phyloP scores from a whole-genome alignment of 2,329 filamentous ascomycete genomes.

The Biscogniauxia sp. region DNA sequence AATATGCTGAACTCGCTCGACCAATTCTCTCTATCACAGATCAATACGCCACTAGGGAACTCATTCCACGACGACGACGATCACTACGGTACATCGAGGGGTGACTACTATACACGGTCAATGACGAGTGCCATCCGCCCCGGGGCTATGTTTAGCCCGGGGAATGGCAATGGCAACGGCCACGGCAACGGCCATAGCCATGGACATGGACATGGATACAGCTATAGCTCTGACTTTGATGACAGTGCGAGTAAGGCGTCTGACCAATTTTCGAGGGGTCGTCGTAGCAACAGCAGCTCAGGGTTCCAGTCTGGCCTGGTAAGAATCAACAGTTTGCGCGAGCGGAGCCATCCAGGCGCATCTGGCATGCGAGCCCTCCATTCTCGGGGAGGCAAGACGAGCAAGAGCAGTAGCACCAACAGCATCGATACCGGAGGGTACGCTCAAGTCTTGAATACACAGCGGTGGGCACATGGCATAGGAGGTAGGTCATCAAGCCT shows the following conservation, averaged over 20 bases:
- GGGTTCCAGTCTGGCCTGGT: conserved; percentile 61
- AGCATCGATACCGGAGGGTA: conserved; percentile 66
- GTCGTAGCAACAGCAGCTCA: conserved; percentile 78
- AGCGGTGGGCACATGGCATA: conserved; percentile 55
- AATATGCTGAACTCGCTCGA: conserved; percentile 95
- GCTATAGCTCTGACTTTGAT: conserved; percentile 59
- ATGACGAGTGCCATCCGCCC: conserved; percentile 28
- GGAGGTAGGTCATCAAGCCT: conserved; percentile 68
- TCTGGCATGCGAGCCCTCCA: conserved; percentile 45
- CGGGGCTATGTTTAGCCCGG: conserved; percentile 23
- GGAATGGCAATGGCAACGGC: conserved; percentile 10
- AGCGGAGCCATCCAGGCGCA: conserved; percentile 39
- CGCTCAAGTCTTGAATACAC: conserved; percentile 54
- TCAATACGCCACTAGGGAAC: conserved; percentile 31
- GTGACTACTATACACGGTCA: conserved; percentile 27
- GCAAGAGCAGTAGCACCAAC: conserved; percentile 68
- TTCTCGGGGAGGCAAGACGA: conserved; percentile 60
- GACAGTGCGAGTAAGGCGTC: conserved; percentile 51
- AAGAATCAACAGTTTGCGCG: conserved; percentile 63
- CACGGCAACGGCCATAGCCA: conserved; percentile 14
- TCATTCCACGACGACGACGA: conserved; percentile 39
- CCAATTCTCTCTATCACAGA: conserved; percentile 64
- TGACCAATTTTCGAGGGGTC: conserved; percentile 53
- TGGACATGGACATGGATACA: conserved; percentile 55
- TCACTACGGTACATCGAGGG: conserved; percentile 24